These are phyloP conservation scores for Termitomyces sp. DNA, from an alignment of 768 basidiomycete genomes.

Conservation along the genomic window DNA sequence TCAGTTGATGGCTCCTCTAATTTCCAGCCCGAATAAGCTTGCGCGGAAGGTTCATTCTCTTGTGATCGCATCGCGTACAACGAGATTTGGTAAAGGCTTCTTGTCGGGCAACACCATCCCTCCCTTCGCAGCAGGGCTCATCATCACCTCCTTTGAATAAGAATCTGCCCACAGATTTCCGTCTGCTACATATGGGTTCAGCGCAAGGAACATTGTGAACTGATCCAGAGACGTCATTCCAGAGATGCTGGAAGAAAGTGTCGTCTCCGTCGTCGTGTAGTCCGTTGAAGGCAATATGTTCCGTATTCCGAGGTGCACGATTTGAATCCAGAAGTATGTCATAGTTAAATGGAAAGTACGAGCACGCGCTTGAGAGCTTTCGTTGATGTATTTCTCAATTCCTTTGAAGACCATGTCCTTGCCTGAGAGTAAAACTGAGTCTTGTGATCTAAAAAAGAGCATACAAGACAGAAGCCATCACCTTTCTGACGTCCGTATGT, in stretches of 20 bases:
- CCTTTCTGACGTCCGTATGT: slow-evolving; percentile 39
- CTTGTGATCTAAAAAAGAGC: not conserved
- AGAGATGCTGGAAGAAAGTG: slow-evolving; percentile 2
- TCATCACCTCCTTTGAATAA: slow-evolving; percentile 39
- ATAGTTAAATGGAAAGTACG: slow-evolving; percentile 40
- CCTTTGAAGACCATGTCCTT: slow-evolving; percentile 41
- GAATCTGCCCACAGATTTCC: slow-evolving; percentile 39
- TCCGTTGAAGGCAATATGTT: slow-evolving; percentile 22
- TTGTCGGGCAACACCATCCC: slow-evolving; percentile 42
- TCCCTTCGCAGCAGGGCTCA: slow-evolving; percentile 33
- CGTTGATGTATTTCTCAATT: slow-evolving; percentile 31
- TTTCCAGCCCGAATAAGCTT: not conserved
- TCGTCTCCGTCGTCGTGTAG: not conserved
- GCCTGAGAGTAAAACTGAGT: slow-evolving; percentile 19
- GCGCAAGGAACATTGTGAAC: slow-evolving; percentile 31
- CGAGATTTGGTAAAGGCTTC: slow-evolving; percentile 37
- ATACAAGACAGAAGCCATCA: slow-evolving; percentile 5
- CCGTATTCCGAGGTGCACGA: slow-evolving; percentile 41
- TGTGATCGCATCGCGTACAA: slow-evolving; percentile 28
- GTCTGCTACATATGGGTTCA: slow-evolving; percentile 38
- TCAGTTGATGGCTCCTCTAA: not conserved
- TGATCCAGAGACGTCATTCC: slow-evolving; percentile 18
- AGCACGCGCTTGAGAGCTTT: slow-evolving; percentile 29
- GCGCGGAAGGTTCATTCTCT: not conserved
- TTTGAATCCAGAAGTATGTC: slow-evolving; percentile 49